phyloP scores from a whole-genome alignment of 768 basidiomycete species.

The Lentinula edodes region DNA sequence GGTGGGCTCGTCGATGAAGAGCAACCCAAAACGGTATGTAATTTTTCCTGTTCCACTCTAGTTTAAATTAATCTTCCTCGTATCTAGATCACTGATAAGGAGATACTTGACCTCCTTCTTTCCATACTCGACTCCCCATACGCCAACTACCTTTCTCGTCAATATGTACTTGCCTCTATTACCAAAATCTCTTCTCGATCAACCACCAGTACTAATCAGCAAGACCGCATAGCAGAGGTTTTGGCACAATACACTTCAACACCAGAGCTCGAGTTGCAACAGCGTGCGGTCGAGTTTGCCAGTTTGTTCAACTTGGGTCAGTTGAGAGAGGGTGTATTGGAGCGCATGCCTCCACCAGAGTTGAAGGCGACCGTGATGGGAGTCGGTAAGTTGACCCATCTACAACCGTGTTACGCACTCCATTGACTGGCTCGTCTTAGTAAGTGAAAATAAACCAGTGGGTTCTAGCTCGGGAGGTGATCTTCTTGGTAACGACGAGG shows the following conservation, averaged over 20 bases:
- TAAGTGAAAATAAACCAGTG: constrained; percentile 94
- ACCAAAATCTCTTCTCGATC: constrained; percentile 87
- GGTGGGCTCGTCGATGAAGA: constrained; percentile 78
- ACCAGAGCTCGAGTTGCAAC: constrained; percentile 92
- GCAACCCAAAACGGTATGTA: constrained; percentile 53
- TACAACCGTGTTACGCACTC: background rate
- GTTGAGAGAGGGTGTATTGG: constrained; percentile 79
- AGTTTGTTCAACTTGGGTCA: constrained; percentile 75
- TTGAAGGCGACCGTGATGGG: constrained; percentile 96
- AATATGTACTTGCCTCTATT: constrained; percentile 85
- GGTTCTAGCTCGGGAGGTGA: constrained; percentile 82
- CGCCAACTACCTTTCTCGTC: constrained; percentile 83
- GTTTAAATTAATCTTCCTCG: background rate
- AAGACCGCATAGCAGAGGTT: constrained; percentile 73
- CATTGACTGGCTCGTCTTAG: constrained; percentile 31
- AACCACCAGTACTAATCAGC: constrained; percentile 58
- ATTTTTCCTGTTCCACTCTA: background rate
- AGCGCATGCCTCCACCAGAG: constrained; percentile 99
- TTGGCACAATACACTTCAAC: constrained; percentile 81
- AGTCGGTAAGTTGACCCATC: constrained; percentile 49
- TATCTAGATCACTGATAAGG: constrained; percentile 67
- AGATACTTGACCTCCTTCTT: constrained; percentile 80
- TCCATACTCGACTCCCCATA: constrained; percentile 92
- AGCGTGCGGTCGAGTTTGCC: constrained; percentile 93
- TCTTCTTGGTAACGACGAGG: constrained; percentile 75